A percentile compares a stretch with the other conserved stretches of the same genome.
Conservation (phyloP, 2,329 filamentous ascomycete genomes). For the Dothistroma pini region DNA sequence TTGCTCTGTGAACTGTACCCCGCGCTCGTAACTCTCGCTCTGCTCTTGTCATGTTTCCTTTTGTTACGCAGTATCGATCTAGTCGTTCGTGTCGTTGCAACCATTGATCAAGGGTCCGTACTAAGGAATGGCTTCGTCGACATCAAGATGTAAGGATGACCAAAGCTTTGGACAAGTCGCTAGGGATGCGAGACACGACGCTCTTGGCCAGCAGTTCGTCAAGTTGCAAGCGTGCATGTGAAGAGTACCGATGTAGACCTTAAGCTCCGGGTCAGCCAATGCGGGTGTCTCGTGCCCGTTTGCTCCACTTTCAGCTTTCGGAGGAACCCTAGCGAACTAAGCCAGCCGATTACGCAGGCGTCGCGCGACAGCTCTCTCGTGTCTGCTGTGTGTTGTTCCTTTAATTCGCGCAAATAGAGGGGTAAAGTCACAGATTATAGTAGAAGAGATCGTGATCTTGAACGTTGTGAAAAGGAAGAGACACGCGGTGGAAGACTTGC, state of each 20-base stretch:
- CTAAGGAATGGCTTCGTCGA: background rate
- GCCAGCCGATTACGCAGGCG: background rate
- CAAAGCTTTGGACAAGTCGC: background rate
- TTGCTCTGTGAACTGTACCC: constrained; percentile 56
- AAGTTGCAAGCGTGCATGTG: background rate
- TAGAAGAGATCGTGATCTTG: background rate
- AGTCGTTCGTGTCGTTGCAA: background rate
- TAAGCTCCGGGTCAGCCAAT: background rate
- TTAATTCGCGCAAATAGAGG: background rate
- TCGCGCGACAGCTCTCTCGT: background rate
- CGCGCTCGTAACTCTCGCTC: constrained; percentile 37
- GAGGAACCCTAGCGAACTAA: background rate
- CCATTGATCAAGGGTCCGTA: background rate
- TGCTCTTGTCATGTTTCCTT: constrained; percentile 21
- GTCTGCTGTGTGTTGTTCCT: background rate
- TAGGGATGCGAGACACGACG: background rate
- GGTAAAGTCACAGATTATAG: background rate
- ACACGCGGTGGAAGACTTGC: background rate
- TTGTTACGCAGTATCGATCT: background rate
- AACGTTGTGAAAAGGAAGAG: background rate
- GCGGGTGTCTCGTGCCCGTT: background rate
- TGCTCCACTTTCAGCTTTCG: background rate
- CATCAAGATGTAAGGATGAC: background rate
- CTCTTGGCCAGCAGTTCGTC: background rate
- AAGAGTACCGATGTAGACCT: background rate